Conservation (phyloP, 495 filamentous ascomycete genomes). For the Chaetomium cochliodes region DNA sequence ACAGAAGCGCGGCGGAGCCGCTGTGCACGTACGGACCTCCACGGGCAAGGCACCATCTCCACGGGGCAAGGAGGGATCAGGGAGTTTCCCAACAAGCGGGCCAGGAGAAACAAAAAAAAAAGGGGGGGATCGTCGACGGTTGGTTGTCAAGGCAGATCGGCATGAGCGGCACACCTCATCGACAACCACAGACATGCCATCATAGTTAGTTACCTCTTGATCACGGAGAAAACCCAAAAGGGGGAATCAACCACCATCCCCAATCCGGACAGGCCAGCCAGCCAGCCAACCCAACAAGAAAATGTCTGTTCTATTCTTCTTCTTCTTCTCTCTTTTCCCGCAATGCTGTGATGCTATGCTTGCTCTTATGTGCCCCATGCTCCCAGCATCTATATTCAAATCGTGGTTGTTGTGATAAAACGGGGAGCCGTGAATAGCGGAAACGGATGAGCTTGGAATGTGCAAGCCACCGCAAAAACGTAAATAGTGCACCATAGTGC, state of each 20-base stretch:
- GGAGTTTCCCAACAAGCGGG: no score
- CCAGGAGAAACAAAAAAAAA: not conserved
- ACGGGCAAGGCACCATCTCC: no score
- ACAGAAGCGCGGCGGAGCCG: no score
- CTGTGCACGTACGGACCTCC: no score
- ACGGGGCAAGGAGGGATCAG: no score
- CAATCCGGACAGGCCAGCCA: not conserved
- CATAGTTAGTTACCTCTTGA: not conserved
- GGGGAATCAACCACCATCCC: not conserved
- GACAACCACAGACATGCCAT: not conserved
- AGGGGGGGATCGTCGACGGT: not conserved
- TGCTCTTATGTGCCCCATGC: not conserved
- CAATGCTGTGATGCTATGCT: not conserved
- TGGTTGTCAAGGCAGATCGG: not conserved
- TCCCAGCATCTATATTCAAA: not conserved
- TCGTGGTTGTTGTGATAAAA: not conserved
- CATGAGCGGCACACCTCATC: not conserved
- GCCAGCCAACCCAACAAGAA: conserved; percentile 11
- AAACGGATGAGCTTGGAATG: not conserved
- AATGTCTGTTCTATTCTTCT: conserved; percentile 3
- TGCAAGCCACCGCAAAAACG: conserved; percentile 3
- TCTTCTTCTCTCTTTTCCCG: not conserved
- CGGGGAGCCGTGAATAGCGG: not conserved
- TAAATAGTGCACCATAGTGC: not conserved
- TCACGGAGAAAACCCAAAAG: not conserved